Conservation (phyloP, 257 asterid genomes). For the Capsicum chinense region DNA sequence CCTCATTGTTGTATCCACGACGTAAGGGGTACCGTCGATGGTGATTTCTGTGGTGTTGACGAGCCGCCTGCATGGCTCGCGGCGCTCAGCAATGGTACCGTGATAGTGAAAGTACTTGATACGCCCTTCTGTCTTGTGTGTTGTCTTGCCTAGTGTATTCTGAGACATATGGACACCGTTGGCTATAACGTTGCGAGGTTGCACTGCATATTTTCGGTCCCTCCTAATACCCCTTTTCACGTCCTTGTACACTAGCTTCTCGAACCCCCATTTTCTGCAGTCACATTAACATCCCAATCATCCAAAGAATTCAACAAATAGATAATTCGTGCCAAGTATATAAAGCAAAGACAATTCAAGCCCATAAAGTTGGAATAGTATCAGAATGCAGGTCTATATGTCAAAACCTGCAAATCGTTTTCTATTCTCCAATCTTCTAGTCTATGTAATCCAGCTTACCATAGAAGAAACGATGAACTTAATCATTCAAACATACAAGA, state of each 20-base stretch:
- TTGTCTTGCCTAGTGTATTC: constrained; percentile 62
- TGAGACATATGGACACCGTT: constrained; percentile 89
- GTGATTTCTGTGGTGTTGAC: constrained; percentile 49
- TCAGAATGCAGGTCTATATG: not conserved
- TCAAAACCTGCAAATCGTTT: not conserved
- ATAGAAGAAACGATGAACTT: not conserved
- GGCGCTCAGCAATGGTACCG: constrained; percentile 71
- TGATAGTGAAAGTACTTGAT: constrained; percentile 77
- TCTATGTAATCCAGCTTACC: not conserved
- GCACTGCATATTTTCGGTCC: constrained; percentile 77
- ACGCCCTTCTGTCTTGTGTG: constrained; percentile 66
- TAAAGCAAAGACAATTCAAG: not conserved
- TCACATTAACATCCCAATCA: not conserved
- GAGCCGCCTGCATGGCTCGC: constrained; percentile 63
- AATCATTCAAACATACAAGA: not conserved
- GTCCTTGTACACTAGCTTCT: constrained; percentile 76
- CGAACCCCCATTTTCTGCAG: constrained; percentile 86
- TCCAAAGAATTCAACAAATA: not conserved
- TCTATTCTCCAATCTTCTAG: not conserved
- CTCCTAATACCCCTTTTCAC: constrained; percentile 62
- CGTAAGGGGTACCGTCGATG: constrained; percentile 54
- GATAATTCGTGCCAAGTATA: not conserved
- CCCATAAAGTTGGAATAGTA: not conserved
- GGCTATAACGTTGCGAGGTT: constrained; percentile 71
- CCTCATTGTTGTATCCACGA: constrained; percentile 64